Evolutionary conservation across 805 yeast genomes (phyloP), one percentile per base, ranked within the genome.

Genomic region (Kodamaea leandrae): DNA sequence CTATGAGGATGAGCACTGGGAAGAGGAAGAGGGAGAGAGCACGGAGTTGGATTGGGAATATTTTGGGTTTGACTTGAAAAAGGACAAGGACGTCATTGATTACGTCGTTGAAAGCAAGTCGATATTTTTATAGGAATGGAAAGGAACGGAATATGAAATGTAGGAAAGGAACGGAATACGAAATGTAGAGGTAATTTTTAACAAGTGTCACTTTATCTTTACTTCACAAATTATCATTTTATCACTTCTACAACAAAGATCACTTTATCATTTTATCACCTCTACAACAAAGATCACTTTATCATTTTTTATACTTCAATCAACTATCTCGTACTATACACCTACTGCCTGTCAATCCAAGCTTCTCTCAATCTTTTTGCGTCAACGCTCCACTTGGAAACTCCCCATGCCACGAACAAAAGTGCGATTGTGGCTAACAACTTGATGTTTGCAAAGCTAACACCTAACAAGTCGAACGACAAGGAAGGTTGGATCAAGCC

Each of bases 401-500:
- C 52, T 4, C 71, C 46, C 34, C 77, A 77, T 0, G 68, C 68
- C 0, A 68, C 57, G 1, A 77, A 40, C 35, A 90, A 65, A 0
- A 72, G 67, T 0, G 63, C 60, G 2, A 90, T 72, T 1, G 96
- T 86, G 4, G 70, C 46, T 5, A 83, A 35, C 32, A 91, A 72
- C 50, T 80, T 82, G 10, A 66, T 55, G 53, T 78, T 83, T 51
- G 83, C 87, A 56, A 93, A 93, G 38, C 72, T 70, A 21, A 72
- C 64, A 18, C 81, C 76, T 58, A 91, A 71, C 37, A 78, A 69
- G 63, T 91, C 99, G 62, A 86, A 90, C 28, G 87, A 86, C 32
- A 77, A 77, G 0, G 96, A 86, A 0, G 98, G 96, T 37, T 83
- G 76, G 13, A 85, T 72, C 42, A 79, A 71, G 0, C 95, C 82